Percentiles rank a stretch among this genome's conserved stretches.
Conservation (phyloP, 305 asterid genomes). For the Fraxinus baroniana region DNA sequence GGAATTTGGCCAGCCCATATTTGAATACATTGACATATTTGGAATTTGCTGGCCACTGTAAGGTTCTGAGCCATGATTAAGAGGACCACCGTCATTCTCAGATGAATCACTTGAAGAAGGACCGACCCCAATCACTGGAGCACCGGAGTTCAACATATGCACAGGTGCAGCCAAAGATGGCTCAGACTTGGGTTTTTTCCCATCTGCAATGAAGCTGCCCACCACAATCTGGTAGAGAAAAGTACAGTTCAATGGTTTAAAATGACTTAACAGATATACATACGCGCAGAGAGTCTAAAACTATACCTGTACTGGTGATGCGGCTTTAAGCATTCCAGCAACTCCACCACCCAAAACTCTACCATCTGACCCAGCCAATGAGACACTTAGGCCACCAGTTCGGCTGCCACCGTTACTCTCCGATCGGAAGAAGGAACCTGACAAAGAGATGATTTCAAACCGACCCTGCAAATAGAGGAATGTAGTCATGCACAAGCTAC, state of each 20-base stretch:
- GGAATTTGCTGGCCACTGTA: slow-evolving; percentile 46
- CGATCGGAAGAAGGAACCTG: slow-evolving; percentile 68
- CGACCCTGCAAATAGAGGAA: slow-evolving; percentile 61
- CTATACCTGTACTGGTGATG: slow-evolving; percentile 83
- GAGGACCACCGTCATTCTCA: slow-evolving; percentile 51
- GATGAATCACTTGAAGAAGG: slow-evolving; percentile 72
- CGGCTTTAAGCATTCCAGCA: slow-evolving; percentile 78
- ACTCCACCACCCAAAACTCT: slow-evolving; percentile 90
- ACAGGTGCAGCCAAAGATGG: slow-evolving; percentile 37
- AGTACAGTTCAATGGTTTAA: background rate
- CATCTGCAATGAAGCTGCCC: slow-evolving; percentile 85
- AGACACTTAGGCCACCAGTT: slow-evolving; percentile 59
- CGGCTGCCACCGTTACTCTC: slow-evolving; percentile 53
- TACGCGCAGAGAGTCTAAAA: background rate
- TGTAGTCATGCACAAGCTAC: slow-evolving; percentile 11
- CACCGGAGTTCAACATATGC: slow-evolving; percentile 54
- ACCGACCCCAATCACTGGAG: slow-evolving; percentile 38
- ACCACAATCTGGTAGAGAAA: slow-evolving; percentile 60
- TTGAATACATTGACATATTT: slow-evolving; percentile 54
- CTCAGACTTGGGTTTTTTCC: slow-evolving; percentile 53
- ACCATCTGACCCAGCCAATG: slow-evolving; percentile 79
- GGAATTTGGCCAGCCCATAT: slow-evolving; percentile 67
- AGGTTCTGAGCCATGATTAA: slow-evolving; percentile 39
- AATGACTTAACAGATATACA: background rate
- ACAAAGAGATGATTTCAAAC: slow-evolving; percentile 73